Percentiles rank a stretch among this genome's conserved stretches.
Evolutionary conservation across 176 grass and related monocot genomes (phyloP).

Genomic region (Tillandsia leiboldiana): DNA sequence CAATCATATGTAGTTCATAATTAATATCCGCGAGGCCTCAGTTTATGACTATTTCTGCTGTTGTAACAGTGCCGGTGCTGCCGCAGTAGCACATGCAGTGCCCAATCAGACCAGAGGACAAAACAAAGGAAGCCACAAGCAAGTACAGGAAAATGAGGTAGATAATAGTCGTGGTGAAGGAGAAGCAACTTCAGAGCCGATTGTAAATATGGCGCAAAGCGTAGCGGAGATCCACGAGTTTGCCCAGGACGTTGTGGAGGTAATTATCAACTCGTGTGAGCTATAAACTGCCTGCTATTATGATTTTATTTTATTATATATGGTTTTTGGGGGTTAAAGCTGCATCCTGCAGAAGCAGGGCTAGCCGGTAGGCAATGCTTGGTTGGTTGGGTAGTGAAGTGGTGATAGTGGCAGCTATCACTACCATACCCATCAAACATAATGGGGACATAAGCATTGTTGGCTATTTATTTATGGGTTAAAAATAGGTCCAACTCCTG

Average conservation of each 20-base stretch:
- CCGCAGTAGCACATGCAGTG: constrained; percentile 1
- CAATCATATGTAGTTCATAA: background rate
- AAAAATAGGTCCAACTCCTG: too few species aligned
- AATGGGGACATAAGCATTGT: too few species aligned
- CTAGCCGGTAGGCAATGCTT: too few species aligned
- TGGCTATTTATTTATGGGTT: too few species aligned
- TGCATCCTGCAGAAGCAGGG: too few species aligned
- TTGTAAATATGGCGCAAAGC: constrained; percentile 20
- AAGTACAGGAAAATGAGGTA: constrained; percentile 1
- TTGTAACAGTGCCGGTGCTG: constrained; percentile 19
- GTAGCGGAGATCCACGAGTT: constrained; percentile 46
- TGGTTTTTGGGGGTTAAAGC: too few species aligned
- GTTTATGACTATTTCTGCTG: constrained; percentile 17
- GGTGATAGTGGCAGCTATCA: constrained; percentile 2
- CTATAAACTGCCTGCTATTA: background rate
- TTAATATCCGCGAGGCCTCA: background rate
- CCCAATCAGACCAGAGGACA: constrained; percentile 32
- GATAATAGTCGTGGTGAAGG: constrained; percentile 29
- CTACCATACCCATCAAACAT: too few species aligned
- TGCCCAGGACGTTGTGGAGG: constrained; percentile 37
- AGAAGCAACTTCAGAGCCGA: constrained; percentile 58
- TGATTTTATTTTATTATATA: background rate
- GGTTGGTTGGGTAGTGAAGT: background rate
- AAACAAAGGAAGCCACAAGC: constrained; percentile 32
- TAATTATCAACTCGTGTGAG: background rate